Base-by-base conservation (phyloP, 225 moss, liverwort and hornwort genomes). In the Physcomitrellopsis africana region DNA sequence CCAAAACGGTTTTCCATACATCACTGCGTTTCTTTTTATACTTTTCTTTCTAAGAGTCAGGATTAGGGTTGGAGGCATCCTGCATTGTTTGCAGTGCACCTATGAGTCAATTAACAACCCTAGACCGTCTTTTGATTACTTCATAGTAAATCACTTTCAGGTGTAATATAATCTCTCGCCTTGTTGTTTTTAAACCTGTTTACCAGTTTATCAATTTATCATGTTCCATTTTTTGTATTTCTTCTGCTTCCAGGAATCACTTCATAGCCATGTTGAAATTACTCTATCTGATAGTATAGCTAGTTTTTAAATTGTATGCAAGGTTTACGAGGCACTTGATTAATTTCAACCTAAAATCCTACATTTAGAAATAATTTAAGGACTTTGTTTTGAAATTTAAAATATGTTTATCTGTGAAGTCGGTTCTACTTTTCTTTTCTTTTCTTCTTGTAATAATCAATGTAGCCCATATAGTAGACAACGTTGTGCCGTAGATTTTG, bases 311-410 rank as follows among this genome's bases (percentile, higher is more conserved):
- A 10, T 5, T 69, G 54, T 53, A 37, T 69, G 20, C 20, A 42
- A 41, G 7, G 20, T 49, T 15, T 49, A 11, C 49, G 48, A 37
- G 37, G 51, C 51, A 51, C 3, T 19, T 22, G 23, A 16, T 64
- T 65, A 26, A 24, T 17, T 74, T 74, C 43, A 55, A 53, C 24
- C 26, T 45, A 26, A 12, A 53, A 45, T 65, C 8, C n/a, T 62
- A 57, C 46, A 22, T 46, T 45, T 22, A 65, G 14, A 22, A 8
- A 65, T 14, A 8, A 13, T 13, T 14, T 23, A 9, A 46, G 8
- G 23, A 8, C 46, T 2, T 22, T 46, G 7, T 16, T 22, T 44
- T 29, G 65, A 13, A 14, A 13, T 43, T 20, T 6, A 7, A 44
- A 7, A 23, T 44, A 14, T 46, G 44, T 8, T 22, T 45, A 46